Percentiles rank a stretch among this genome's conserved stretches.
phyloP scores from a whole-genome alignment of 768 basidiomycete genomes.

The Tulasnella sp. region DNA sequence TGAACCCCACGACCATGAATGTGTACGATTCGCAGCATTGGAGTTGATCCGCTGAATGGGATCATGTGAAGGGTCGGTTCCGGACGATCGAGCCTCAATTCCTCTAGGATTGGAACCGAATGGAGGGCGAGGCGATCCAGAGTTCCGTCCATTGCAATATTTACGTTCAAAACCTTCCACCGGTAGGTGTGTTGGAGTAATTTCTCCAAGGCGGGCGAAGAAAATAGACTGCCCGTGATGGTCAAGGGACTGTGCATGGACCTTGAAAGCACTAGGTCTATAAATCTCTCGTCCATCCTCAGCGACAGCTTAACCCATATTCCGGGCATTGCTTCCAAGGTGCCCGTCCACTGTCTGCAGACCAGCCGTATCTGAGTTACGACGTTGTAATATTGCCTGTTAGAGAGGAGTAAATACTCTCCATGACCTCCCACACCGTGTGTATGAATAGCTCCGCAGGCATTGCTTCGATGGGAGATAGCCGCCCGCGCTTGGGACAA shows the following conservation, averaged over 20 bases:
- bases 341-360: background rate
- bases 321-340: background rate
- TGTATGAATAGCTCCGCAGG: background rate
- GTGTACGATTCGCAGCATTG: background rate
- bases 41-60: background rate
- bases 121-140: background rate
- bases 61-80: background rate
- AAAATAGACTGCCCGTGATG: background rate
- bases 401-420: background rate
- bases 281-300: background rate
- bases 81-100: background rate
- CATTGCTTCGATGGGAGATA: background rate
- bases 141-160: background rate
- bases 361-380: background rate
- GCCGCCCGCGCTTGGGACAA: background rate
- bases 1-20: background rate
- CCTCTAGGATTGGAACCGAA: background rate
- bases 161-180: background rate
- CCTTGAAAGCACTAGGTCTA: background rate
- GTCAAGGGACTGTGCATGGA: background rate
- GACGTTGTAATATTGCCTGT: background rate
- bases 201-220: background rate
- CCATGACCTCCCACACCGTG: background rate
- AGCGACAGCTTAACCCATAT: background rate
- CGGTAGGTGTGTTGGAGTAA: background rate